Conservation (phyloP, 257 asterid genomes). For the Primulina eburnea region DNA sequence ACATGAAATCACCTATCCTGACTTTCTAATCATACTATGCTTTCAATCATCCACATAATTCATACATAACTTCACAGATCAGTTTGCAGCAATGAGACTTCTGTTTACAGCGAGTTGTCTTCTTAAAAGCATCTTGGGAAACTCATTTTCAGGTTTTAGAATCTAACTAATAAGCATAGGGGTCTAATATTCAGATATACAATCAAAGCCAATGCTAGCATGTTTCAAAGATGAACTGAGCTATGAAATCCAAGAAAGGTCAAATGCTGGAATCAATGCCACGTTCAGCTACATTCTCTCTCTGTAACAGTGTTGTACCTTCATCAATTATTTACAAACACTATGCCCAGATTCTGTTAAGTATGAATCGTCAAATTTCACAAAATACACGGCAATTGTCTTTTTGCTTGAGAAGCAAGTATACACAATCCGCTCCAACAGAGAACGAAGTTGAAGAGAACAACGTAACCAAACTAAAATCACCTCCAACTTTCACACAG, state of each 20-base stretch:
- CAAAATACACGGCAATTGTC: not conserved
- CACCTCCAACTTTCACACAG: not conserved
- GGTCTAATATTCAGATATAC: too few species aligned
- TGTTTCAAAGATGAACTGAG: too few species aligned
- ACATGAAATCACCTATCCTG: too few species aligned
- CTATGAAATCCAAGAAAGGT: too few species aligned
- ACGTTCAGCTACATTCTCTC: too few species aligned
- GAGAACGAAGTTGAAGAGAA: not conserved
- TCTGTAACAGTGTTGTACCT: too few species aligned
- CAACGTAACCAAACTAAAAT: not conserved
- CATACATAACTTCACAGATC: not conserved
- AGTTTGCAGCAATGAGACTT: not conserved
- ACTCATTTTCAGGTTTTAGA: too few species aligned
- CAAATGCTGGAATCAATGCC: too few species aligned
- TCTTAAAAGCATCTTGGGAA: not conserved
- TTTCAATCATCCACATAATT: not conserved
- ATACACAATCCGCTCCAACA: slow-evolving; percentile 21
- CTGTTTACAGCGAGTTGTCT: not conserved
- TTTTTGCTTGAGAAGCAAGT: slow-evolving; percentile 42
- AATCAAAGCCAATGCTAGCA: too few species aligned
- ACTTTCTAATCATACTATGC: not conserved
- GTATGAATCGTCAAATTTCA: not conserved
- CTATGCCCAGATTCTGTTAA: not conserved
- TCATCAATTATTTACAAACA: not conserved
- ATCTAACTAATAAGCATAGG: too few species aligned